Conservation (phyloP, 805 yeast species). For the Nadsonia fulvescens region DNA sequence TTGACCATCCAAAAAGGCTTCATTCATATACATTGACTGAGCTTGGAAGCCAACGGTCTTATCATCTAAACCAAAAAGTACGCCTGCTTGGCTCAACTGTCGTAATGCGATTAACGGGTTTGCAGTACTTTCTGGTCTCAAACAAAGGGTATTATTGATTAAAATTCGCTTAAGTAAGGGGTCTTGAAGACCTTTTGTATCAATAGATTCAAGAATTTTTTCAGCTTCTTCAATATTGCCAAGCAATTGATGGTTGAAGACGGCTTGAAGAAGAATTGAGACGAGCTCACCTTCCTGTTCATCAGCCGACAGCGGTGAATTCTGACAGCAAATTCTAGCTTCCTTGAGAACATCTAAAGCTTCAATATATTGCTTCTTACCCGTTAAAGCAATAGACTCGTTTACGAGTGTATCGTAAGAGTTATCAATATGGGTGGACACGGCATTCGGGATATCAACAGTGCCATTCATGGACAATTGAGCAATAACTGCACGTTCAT, state of each 20-base stretch:
- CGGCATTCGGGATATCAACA: slow-evolving; percentile 7
- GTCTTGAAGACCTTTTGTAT: slow-evolving; percentile 8
- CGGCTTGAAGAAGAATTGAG: slow-evolving; percentile 42
- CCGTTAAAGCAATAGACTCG: slow-evolving; percentile 32
- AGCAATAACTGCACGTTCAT: slow-evolving; percentile 44
- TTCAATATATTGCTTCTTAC: slow-evolving; percentile 21
- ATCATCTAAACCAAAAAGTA: slow-evolving; percentile 2
- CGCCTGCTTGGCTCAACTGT: slow-evolving; percentile 5
- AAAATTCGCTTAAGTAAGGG: slow-evolving; percentile 5
- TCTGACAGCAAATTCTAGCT: slow-evolving; percentile 27
- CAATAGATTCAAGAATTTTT: slow-evolving; percentile 21
- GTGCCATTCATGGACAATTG: slow-evolving; percentile 20
- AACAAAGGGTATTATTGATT: slow-evolving; percentile 3
- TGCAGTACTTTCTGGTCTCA: slow-evolving; percentile 3
- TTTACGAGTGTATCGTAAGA: slow-evolving; percentile 46
- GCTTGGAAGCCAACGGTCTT: slow-evolving; percentile 4
- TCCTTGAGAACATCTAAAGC: slow-evolving; percentile 28
- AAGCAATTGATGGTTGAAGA: slow-evolving; percentile 29
- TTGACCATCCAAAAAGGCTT: slow-evolving; percentile 22
- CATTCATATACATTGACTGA: slow-evolving; percentile 21
- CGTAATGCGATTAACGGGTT: slow-evolving; percentile 11
- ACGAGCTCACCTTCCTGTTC: slow-evolving; percentile 33
- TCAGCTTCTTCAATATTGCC: slow-evolving; percentile 23
- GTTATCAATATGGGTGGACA: slow-evolving; percentile 5
- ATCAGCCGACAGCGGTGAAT: slow-evolving; percentile 19